These are phyloP conservation scores for Anthostomella pinea DNA, from an alignment of 2,329 filamentous ascomycete species.

Conservation along the genomic window DNA sequence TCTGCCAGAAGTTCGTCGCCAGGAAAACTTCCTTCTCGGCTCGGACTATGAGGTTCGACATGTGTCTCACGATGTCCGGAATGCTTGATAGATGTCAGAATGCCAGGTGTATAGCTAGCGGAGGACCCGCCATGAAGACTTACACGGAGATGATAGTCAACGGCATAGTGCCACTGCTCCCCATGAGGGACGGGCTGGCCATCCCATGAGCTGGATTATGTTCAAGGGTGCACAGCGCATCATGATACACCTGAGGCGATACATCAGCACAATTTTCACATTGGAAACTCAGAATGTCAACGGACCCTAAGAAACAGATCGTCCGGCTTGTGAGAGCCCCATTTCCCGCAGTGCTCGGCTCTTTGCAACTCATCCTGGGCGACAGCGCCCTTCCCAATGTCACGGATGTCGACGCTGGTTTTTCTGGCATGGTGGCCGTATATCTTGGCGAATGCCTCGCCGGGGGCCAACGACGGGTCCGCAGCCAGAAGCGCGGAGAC, in stretches of 20 bases:
- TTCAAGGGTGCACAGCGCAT: constrained; percentile 56
- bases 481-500: constrained; percentile 57
- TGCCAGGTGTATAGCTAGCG: background rate
- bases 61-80: constrained; percentile 70
- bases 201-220: constrained; percentile 49
- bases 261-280: constrained; percentile 2
- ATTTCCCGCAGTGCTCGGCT: constrained; percentile 62
- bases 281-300: background rate
- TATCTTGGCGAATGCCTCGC: constrained; percentile 53
- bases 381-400: constrained; percentile 21
- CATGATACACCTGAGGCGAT: constrained; percentile 57
- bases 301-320: constrained; percentile 62
- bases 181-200: constrained; percentile 51
- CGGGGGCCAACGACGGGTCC: constrained; percentile 51
- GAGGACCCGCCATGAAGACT: constrained; percentile 13
- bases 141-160: constrained; percentile 65
- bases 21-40: constrained; percentile 72
- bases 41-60: constrained; percentile 71
- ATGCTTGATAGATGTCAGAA: constrained; percentile 38
- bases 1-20: constrained; percentile 74
- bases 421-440: constrained; percentile 38
- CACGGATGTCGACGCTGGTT: constrained; percentile 8
- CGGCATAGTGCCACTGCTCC: constrained; percentile 59
- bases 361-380: constrained; percentile 46
- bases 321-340: constrained; percentile 61